A percentile compares a stretch with the other conserved stretches of the same genome.
phyloP scores from a whole-genome alignment of 805 yeast genomes.

The Citeromyces matritensis region DNA sequence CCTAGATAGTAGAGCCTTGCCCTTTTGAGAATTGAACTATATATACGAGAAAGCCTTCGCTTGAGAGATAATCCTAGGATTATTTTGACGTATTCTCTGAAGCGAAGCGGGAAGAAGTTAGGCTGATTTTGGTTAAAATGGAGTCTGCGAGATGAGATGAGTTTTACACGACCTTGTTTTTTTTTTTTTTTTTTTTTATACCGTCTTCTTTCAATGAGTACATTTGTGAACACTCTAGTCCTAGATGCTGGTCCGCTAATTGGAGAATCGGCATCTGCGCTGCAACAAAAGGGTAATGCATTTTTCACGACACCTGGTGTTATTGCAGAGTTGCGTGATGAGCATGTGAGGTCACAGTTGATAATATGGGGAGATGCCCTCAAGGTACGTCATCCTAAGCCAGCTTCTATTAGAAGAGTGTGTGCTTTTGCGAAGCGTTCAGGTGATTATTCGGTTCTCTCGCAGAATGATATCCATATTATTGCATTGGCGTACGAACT shows the following conservation, averaged over 20 bases:
- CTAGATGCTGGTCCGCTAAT: constrained; percentile 94
- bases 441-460: constrained; percentile 82
- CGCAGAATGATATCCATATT: constrained; percentile 84
- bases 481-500: constrained; percentile 85
- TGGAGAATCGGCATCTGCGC: constrained; percentile 63
- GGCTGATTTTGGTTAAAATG: too few species aligned
- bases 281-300: constrained; percentile 53
- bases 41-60: too few species aligned
- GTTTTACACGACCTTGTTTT: too few species aligned
- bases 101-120: too few species aligned
- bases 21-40: too few species aligned
- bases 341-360: constrained; percentile 63
- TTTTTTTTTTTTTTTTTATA: too few species aligned
- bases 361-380: constrained; percentile 68
- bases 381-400: constrained; percentile 62
- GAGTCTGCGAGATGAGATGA: too few species aligned
- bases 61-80: too few species aligned
- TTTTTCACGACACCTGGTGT: constrained; percentile 92
- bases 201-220: too few species aligned
- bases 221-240: constrained; percentile 38
- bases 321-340: constrained; percentile 74
- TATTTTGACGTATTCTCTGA: too few species aligned
- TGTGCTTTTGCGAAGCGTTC: constrained; percentile 69
- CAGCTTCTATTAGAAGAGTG: constrained; percentile 48
- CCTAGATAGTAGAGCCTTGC: too few species aligned